These are phyloP conservation scores for Fusarium napiforme DNA, from an alignment of 2,329 filamentous ascomycete genomes.

Conservation along the genomic window DNA sequence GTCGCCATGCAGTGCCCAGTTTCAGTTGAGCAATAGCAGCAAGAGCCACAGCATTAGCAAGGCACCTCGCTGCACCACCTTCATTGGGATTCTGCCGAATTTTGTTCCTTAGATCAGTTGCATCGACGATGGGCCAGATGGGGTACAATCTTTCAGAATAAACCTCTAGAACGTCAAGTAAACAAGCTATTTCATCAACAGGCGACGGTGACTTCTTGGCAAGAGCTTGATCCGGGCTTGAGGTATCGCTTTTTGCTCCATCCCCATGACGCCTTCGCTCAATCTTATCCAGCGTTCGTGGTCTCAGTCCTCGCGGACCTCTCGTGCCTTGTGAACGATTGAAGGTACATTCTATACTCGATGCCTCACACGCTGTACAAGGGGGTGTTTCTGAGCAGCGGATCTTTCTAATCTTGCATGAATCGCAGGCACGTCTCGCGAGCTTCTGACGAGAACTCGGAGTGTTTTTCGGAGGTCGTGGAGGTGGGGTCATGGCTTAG, in stretches of 20 bases:
- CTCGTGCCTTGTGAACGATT: constrained; percentile 56
- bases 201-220: constrained; percentile 20
- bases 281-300: constrained; percentile 58
- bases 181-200: constrained; percentile 42
- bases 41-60: constrained; percentile 59
- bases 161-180: constrained; percentile 51
- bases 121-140: constrained; percentile 62
- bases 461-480: constrained; percentile 29
- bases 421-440: constrained; percentile 57
- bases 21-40: constrained; percentile 62
- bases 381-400: constrained; percentile 60
- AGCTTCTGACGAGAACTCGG: constrained; percentile 35
- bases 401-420: constrained; percentile 64
- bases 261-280: constrained; percentile 37
- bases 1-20: constrained; percentile 48
- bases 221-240: constrained; percentile 1
- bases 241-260: constrained; percentile 10
- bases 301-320: constrained; percentile 58
- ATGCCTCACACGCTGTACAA: constrained; percentile 57
- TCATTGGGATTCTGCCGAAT: constrained; percentile 47
- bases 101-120: constrained; percentile 54
- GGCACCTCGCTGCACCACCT: constrained; percentile 50
- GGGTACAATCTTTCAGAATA: constrained; percentile 63
- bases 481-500: constrained; percentile 32
- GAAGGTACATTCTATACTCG: constrained; percentile 62